Evolutionary conservation across 345 rosid genomes (phyloP).

Genomic region (Microcos paniculata): DNA sequence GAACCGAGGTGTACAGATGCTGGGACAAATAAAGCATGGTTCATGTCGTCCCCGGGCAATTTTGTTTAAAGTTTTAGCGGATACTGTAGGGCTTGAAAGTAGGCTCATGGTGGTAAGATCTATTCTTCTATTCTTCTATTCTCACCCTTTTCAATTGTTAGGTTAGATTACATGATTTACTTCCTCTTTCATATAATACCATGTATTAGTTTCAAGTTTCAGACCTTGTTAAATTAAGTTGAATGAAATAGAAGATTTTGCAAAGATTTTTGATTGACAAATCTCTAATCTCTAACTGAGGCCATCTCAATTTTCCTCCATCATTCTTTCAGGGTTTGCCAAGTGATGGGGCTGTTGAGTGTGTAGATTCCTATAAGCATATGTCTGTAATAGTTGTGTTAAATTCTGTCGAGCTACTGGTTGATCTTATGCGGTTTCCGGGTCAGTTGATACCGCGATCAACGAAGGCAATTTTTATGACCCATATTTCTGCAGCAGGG

Average conservation of each 20-base stretch:
- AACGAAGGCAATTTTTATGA: slow-evolving; percentile 81
- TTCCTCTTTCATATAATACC: slow-evolving; percentile 1
- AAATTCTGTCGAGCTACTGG: slow-evolving; percentile 85
- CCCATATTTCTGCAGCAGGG: slow-evolving; percentile 92
- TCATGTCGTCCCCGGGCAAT: slow-evolving; percentile 94
- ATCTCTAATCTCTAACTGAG: slow-evolving; percentile 18
- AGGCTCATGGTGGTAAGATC: slow-evolving; percentile 95
- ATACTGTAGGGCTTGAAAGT: slow-evolving; percentile 90
- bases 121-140: not conserved
- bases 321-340: slow-evolving; percentile 72
- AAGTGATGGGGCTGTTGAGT: slow-evolving; percentile 80
- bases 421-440: slow-evolving; percentile 97
- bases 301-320: not conserved
- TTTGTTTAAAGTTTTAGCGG: slow-evolving; percentile 90
- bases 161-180: not conserved
- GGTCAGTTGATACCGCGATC: slow-evolving; percentile 88
- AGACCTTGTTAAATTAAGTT: not conserved
- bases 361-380: slow-evolving; percentile 74
- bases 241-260: slow-evolving; percentile 2
- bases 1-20: slow-evolving; percentile 70
- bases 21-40: slow-evolving; percentile 94
- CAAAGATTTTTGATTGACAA: not conserved
- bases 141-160: not conserved
- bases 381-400: slow-evolving; percentile 87
- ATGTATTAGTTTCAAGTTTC: slow-evolving; percentile 6